Evolutionary conservation across 139 green algal species (phyloP), one percentile per base, ranked within the genome.

Genomic region (Chlorella sorokiniana): DNA sequence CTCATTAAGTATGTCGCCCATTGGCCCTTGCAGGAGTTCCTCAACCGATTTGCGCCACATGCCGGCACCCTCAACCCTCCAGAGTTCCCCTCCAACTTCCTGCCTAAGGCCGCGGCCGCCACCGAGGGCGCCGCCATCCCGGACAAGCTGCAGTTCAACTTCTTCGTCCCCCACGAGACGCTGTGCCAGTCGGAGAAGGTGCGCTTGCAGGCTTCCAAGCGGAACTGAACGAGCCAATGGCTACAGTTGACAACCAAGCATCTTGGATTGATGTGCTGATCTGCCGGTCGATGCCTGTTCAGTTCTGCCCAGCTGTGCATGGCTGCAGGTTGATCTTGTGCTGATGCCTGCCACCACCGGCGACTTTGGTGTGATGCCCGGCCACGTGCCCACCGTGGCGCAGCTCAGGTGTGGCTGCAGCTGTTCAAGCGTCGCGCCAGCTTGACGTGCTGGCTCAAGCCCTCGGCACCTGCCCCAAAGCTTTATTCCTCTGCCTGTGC

Each of bases 321-420:
- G 48, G 48, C 48, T 56, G 44, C 86, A 96, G 91, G 93, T 97
- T 20, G 94, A 98, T 81, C 82, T 95, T 78, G 93, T 96, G 27
- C 79, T 97, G 54, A 48, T 98, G 22, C 94, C 94, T 40, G 93
- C 94, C 18, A 79, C 88, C 2, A 94, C 92, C 22, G 94, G 94
- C 44, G 94, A 98, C 81, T 96, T 98, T 87, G 94, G 94, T 45
- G 90, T 95, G 37, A 93, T 96, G 84, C 93, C 94, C 27, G 94
- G 94, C 35, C 94, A 98, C 85, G 94, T 98, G 61, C 93, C 94
- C 31, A 95, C 91, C 11, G 89, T 97, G 2, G 90, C 94, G 37
- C 90, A 98, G 89, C 89, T 98, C 35, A 87, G 73, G 73, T 79
- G 52, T 8, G 71, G 48, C 48, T 16, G 48, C 48, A 59, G 48